Evolutionary conservation across 208 protist genomes (phyloP), one percentile per base, ranked within the genome.

Genomic region (Wallacemonas sp.): DNA sequence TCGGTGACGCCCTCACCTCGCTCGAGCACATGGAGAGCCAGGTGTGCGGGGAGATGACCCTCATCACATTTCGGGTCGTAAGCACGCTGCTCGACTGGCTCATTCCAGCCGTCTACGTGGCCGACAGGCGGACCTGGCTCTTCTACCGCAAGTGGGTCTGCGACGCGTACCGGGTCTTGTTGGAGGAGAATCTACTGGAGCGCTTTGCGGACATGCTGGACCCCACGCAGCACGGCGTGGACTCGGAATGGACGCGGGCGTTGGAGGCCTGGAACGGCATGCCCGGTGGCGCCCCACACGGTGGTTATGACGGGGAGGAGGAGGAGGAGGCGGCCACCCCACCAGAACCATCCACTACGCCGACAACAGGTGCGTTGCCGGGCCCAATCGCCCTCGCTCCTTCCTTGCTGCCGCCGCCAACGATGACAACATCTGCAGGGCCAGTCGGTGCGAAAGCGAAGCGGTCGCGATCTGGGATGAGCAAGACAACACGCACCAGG

Each of bases 61-160:
- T 95, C 14, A 68, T 95, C 12, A 63, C 82, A 31, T 95, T 93
- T 60, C 86, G 86, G 24, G 76, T 93, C 2, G 72, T 93, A 6
- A 93, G 75, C 53, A 87, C 81, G 1, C 65, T 88, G 26, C 21
- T 93, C 26, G 80, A 95, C 49, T 84, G 80, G 64, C 78, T 95
- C 26, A 83, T 95, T 70, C 90, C 90, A 24, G 86, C 82, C 27
- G 83, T 86, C 38, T 81, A 83, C 42, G 71, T 79, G 17, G 76
- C 76, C 12, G 80, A 90, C 61, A 64, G 44, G 6, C 82, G 82
- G 41, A 64, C 70, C 27, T 70, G 70, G 56, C 30, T 95, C 11
- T 93, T 91, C 64, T 95, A 93, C 67, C 80, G 82, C 24, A 91
- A 88, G 62, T 95, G 90, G 87, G 68, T 88, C 33, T 93, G 84